Evolutionary conservation across 495 filamentous ascomycete genomes (phyloP), one percentile per base, ranked within the genome.

Genomic region (Xylaria acuta): DNA sequence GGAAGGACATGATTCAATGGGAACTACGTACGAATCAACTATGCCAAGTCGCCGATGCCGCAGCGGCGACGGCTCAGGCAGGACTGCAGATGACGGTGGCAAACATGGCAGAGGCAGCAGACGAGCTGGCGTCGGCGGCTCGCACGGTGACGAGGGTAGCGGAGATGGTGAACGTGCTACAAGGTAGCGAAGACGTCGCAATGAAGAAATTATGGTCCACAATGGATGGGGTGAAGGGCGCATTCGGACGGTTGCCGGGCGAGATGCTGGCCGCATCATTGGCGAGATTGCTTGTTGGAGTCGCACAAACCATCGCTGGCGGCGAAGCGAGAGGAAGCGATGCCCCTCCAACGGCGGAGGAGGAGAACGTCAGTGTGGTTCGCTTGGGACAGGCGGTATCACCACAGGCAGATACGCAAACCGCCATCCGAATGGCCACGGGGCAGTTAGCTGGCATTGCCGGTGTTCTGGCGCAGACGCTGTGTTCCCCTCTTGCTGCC

Each of bases 381-480:
- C 1, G 9, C 20, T 22, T 40, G 9, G 59, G 5, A 53, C 49
- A 63, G 22, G 34, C 60, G 20, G 32, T 38, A 32, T 4, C 30
- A 27, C 45, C 64, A 30, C 20, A 51, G 4, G 34, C 41, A 2
- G 64, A 67, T 38, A 43, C 49, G n/a, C 45, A 51, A 30, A 64
- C 14, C 6, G 34, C 56, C 27, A 38, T 70, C 36, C 34, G 41
- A 22, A n/a, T 59, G 22, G 68, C 56, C 32, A 60, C 56, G 12
- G 68, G 68, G 20, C 41, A 49, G 27, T 30, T 70, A 16, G 68
- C 68, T 30, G 68, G 56, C 58, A 63, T 62, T 64, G 68, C 68
- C 8, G 65, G 49, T 2, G 65, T 38, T 41, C 12, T 67, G 18
- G 34, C 49, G 22, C 49, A 53, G 49, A 12, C 47, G 8, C 18